phyloP scores from a whole-genome alignment of 2,329 filamentous ascomycete genomes.

The Cladophialophora chaetospira region DNA sequence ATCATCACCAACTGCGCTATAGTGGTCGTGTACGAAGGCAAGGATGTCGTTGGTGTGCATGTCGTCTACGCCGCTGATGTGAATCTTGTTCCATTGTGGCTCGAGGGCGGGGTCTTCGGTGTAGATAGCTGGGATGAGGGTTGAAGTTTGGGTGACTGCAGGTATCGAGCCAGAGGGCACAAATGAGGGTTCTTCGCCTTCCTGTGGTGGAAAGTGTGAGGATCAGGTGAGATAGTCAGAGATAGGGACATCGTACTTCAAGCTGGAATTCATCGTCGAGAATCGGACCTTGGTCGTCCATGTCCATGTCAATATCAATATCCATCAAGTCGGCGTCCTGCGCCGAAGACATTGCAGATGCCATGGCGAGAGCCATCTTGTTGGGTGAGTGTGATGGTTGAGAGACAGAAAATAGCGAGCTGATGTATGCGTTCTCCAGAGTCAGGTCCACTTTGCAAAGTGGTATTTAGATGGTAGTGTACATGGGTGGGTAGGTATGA shows the following conservation, averaged over 20 bases:
- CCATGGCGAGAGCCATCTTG: slow-evolving; percentile 32
- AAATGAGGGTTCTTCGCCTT: slow-evolving; percentile 35
- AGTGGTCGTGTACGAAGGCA: slow-evolving; percentile 71
- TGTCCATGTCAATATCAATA: slow-evolving; percentile 35
- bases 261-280: slow-evolving; percentile 32
- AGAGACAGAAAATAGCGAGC: not conserved
- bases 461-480: not conserved
- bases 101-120: slow-evolving; percentile 33
- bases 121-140: slow-evolving; percentile 33
- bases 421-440: not conserved
- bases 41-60: slow-evolving; percentile 80
- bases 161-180: slow-evolving; percentile 21
- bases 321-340: slow-evolving; percentile 33
- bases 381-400: not conserved
- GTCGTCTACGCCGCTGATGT: slow-evolving; percentile 79
- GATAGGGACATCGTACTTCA: slow-evolving; percentile 28
- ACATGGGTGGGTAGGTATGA: not conserved
- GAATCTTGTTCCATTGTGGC: slow-evolving; percentile 62
- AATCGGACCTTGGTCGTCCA: slow-evolving; percentile 29
- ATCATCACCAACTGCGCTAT: slow-evolving; percentile 52
- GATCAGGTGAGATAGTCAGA: not conserved
- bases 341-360: slow-evolving; percentile 18
- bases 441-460: not conserved
- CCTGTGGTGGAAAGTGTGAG: slow-evolving; percentile 28
- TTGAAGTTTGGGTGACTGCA: slow-evolving; percentile 17